Evolutionary conservation across 768 basidiomycete species (phyloP).

Genomic region (Phlebiopsis gigantea): DNA sequence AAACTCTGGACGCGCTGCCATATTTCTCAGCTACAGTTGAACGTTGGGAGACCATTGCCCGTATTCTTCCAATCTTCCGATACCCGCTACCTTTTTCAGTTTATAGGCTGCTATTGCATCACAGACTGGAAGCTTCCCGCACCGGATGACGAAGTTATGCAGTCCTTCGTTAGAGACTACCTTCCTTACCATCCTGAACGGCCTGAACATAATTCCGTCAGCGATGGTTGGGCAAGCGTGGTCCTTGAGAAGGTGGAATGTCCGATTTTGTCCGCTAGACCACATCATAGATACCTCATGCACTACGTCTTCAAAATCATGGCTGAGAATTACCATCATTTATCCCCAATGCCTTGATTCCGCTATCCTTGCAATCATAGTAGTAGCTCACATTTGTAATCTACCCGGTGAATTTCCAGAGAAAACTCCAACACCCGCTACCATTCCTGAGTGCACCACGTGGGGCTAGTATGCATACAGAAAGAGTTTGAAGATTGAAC

Average conservation of each 20-base stretch:
- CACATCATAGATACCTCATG: neutral
- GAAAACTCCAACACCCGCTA: too few species aligned
- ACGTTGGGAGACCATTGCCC: neutral
- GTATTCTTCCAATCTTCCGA: neutral
- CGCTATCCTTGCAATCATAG: too few species aligned
- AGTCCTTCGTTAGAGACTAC: neutral
- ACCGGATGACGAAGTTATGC: neutral
- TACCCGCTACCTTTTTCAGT: neutral
- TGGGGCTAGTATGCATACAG: too few species aligned
- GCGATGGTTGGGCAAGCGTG: neutral
- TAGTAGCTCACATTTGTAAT: too few species aligned
- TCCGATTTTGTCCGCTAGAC: neutral
- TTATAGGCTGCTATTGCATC: neutral
- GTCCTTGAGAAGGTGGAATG: neutral
- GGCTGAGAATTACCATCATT: too few species aligned
- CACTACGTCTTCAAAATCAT: too few species aligned
- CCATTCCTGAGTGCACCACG: too few species aligned
- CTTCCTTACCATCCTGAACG: neutral
- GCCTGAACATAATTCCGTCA: neutral
- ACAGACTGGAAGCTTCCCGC: neutral
- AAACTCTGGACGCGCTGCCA: neutral
- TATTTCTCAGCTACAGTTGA: neutral
- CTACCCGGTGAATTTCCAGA: too few species aligned
- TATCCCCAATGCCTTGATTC: too few species aligned
- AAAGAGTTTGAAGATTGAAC: too few species aligned